Base-by-base conservation (phyloP, 495 filamentous ascomycete species). In the Pseudotulostoma volvatum region DNA sequence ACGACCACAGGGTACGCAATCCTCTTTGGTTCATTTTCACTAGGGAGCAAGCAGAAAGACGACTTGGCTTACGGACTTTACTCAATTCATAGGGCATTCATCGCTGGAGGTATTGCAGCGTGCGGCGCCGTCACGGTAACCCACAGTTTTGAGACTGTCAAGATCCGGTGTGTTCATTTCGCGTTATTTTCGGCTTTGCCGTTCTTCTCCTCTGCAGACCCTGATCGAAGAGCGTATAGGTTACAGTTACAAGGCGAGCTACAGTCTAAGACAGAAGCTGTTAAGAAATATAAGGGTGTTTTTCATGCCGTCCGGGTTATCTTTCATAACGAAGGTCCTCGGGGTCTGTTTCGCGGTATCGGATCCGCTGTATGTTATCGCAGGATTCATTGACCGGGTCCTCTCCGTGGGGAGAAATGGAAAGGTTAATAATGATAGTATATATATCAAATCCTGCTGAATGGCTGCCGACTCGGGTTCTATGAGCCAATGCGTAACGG, bases 121-220 rank as follows among this genome's bases (percentile, higher is more conserved):
- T 94, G 86, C 61, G 90, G 90, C 46, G 90, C 90, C 38, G 92
- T 99, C 37, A 96, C 90, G 3, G 88, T 92, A 34, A 99, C 90
- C 30, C 90, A 99, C 59, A 84, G 85, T 43, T 95, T 96, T 65
- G 90, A 99, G 62, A 96, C 90, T 4, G 85, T 96, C 41, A 99
- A 99, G 74, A 99, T 96, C 55, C 83, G 88, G 81, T 88, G 52
- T 38, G 63, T 38, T 8, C 15, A 31, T 40, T 25, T 31, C 50
- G 7, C 18, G 15, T 11, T 14, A 9, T 8, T 4, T 25, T 30
- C 15, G 1, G 11, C 11, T 19, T 44, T 9, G 18, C 18, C 28
- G 17, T 13, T 20, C 19, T 19, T 13, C 44, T 47, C 37, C 47
- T 15, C n/a, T 9, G 18, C 9, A 31, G 16, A 16, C 31, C 31